These are phyloP conservation scores for Cyclocybe aegerita DNA, from an alignment of 768 basidiomycete genomes.

Conservation along the genomic window DNA sequence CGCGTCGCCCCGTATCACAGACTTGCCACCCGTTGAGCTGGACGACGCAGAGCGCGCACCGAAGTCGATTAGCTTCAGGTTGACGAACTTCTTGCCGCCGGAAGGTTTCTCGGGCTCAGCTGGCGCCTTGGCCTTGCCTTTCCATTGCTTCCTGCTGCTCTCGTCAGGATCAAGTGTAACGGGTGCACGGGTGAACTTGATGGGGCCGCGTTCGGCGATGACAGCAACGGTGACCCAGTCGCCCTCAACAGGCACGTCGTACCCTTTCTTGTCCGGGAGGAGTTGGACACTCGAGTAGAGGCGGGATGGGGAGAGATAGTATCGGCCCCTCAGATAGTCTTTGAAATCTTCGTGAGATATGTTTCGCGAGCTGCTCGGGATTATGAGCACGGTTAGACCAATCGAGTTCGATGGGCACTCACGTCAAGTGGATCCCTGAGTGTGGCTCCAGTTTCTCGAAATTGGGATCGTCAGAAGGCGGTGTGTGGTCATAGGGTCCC, in stretches of 20 bases:
- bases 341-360: constrained; percentile 77
- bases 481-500: constrained; percentile 75
- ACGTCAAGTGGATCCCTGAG: constrained; percentile 85
- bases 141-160: constrained; percentile 35
- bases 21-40: constrained; percentile 56
- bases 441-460: constrained; percentile 88
- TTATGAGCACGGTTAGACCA: constrained; percentile 1
- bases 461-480: constrained; percentile 68
- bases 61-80: constrained; percentile 82
- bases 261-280: constrained; percentile 75
- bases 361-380: constrained; percentile 57
- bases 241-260: constrained; percentile 87
- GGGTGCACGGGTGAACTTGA: constrained; percentile 71
- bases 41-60: constrained; percentile 57
- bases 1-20: constrained; percentile 77
- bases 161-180: constrained; percentile 52
- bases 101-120: constrained; percentile 36
- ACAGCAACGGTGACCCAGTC: constrained; percentile 98
- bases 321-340: constrained; percentile 79
- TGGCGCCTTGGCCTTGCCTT: constrained; percentile 30
- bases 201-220: constrained; percentile 84
- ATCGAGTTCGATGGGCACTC: constrained; percentile 28
- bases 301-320: constrained; percentile 83
- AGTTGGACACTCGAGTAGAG: constrained; percentile 86
- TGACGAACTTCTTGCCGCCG: constrained; percentile 77